Conservation (phyloP, 805 yeast genomes). For the Yamadazyma sp. region DNA sequence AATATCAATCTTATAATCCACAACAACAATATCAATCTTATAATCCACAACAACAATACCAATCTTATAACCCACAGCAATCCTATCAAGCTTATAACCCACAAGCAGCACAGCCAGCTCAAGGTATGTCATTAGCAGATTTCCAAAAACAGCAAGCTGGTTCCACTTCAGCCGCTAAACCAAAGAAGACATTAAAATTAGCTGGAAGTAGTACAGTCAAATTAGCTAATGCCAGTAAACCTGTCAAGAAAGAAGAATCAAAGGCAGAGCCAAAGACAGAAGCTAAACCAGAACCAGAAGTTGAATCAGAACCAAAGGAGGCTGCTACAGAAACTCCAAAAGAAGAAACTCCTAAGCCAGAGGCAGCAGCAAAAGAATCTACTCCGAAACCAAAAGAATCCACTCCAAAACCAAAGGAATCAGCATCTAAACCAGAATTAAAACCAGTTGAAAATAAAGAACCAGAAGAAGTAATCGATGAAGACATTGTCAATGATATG, state of each 20-base stretch:
- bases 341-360: conserved; percentile 11
- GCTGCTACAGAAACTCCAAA: conserved; percentile 13
- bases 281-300: conserved; percentile 15
- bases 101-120: conserved; percentile 16
- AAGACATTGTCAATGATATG: conserved; percentile 84
- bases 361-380: conserved; percentile 16
- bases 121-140: conserved; percentile 72
- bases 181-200: conserved; percentile 67
- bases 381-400: conserved; percentile 20
- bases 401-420: conserved; percentile 15
- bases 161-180: conserved; percentile 52
- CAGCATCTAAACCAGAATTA: conserved; percentile 44
- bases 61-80: conserved; percentile 18
- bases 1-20: conserved; percentile 16
- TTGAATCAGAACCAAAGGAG: conserved; percentile 30
- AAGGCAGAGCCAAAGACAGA: conserved; percentile 25
- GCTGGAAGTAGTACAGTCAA: conserved; percentile 65
- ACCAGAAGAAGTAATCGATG: conserved; percentile 80
- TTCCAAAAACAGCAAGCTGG: conserved; percentile 62
- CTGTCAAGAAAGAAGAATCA: conserved; percentile 17
- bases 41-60: conserved; percentile 18
- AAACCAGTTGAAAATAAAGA: too few relatives aligned
- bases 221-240: conserved; percentile 50
- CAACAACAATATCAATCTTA: conserved; percentile 18
- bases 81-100: conserved; percentile 15